Evolutionary conservation across 1,139 yeast genomes (phyloP), one percentile per base, ranked within the genome.

Genomic region (Blastobotrys elegans): DNA sequence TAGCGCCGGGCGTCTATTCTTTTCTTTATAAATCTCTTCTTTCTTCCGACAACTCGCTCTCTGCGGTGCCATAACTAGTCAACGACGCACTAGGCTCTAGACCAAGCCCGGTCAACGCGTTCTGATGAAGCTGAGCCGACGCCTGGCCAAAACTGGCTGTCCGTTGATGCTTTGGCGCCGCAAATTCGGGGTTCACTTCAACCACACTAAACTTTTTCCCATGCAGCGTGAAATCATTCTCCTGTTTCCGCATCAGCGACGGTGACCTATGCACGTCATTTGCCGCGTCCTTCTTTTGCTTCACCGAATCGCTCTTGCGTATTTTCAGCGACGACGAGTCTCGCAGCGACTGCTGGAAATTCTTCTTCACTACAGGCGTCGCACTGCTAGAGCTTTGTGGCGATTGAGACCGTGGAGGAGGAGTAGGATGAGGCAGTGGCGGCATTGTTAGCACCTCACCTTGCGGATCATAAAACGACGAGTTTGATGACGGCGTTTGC

Each of bases 151-250:
- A 33, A 35, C 48, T 44, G 13, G 51, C 47, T 3, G 55, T 48
- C 2, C 60, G 32, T 38, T 55, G 55, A 36, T 54, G 59, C 40
- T 51, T 54, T 10, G 57, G 55, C 7, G 56, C 56, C 2, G 62
- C 64, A 49, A 61, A 60, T 35, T 63, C 66, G 0, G 67, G 68
- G 43, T 64, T 63, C 16, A 64, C 66, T 43, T 63, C 65, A 1
- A 64, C 68, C 22, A 64, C 63, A 21, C 61, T 59, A 49, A 64
- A 64, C 49, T 60, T 62, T 49, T 59, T 60, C 26, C 68, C 68
- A 40, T 58, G 56, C n/a, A 64, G 44, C 0, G 65, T 61, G 50
- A 64, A 62, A 34, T 62, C 64, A 17, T 61, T 61, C 16, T 54
- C 51, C 24, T 50, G 52, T 36, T 61, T 58, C 17, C 67, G 52